Percentiles rank a stretch among this genome's conserved stretches.
Conservation (phyloP, 129 eudicot genomes). For the Rutidosis leptorrhynchoides region DNA sequence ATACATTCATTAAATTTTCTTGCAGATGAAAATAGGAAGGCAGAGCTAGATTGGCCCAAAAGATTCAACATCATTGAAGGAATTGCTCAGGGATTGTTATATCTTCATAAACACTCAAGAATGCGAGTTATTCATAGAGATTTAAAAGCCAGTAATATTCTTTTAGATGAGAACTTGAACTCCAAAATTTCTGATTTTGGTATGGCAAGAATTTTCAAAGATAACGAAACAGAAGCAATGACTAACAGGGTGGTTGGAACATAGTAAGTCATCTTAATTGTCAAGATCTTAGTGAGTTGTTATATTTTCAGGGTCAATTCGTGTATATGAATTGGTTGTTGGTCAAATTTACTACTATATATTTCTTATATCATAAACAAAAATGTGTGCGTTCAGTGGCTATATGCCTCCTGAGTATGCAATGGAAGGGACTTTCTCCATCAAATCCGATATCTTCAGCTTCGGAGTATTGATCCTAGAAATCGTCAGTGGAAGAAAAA, state of each 20-base stretch:
- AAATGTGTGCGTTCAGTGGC: conserved; percentile 9
- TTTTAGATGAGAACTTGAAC: conserved; percentile 33
- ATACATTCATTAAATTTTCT: too few relatives aligned
- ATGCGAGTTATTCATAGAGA: too few relatives aligned
- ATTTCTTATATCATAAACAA: too few relatives aligned
- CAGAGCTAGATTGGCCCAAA: conserved; percentile 1
- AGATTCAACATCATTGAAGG: conserved; percentile 31
- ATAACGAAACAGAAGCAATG: conserved; percentile 37
- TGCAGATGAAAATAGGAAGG: neutral
- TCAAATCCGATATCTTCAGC: conserved; percentile 1
- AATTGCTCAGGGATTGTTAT: conserved; percentile 53
- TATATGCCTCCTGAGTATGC: conserved; percentile 73
- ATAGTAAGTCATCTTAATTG: conserved; percentile 33
- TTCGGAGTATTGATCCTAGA: too few relatives aligned
- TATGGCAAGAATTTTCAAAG: conserved; percentile 34
- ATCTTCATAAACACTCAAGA: conserved; percentile 61
- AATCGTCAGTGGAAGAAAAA: too few relatives aligned
- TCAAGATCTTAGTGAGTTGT: too few relatives aligned
- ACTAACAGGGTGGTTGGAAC: conserved; percentile 35
- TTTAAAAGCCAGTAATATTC: conserved; percentile 45
- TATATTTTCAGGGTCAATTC: too few relatives aligned
- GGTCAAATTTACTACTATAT: too few relatives aligned
- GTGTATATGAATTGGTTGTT: too few relatives aligned
- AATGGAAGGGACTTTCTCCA: conserved; percentile 38
- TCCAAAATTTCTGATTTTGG: conserved; percentile 48